Evolutionary conservation across 2,329 filamentous ascomycete genomes (phyloP).

Genomic region (Hymenoscyphus scutula): DNA sequence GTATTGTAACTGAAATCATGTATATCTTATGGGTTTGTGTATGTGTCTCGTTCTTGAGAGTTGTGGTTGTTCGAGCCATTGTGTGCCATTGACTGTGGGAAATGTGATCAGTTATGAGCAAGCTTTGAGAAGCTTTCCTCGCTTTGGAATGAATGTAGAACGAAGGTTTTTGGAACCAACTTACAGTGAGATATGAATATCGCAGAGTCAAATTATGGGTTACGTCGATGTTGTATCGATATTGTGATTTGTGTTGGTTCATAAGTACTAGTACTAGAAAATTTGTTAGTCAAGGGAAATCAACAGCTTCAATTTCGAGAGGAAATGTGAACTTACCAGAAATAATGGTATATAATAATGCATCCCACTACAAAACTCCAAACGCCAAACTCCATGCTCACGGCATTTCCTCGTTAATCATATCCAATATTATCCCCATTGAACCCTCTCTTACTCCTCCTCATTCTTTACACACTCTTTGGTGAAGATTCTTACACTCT

Average conservation of each 20-base stretch:
- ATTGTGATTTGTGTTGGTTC: not conserved
- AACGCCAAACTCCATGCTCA: not conserved
- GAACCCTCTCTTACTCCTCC: not conserved
- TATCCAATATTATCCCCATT: not conserved
- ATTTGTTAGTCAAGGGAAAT: not conserved
- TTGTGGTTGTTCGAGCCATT: not conserved
- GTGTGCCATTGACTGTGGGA: not conserved
- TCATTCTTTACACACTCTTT: not conserved
- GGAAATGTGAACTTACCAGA: not conserved
- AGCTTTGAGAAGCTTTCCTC: not conserved
- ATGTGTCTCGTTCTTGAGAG: not conserved
- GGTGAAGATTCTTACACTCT: not conserved
- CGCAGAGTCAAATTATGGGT: not conserved
- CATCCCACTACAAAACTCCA: not conserved
- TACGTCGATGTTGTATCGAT: not conserved
- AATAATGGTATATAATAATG: not conserved
- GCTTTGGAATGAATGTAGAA: not conserved
- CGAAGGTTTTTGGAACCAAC: not conserved
- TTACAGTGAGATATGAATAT: not conserved
- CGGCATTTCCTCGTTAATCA: not conserved
- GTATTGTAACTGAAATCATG: not conserved
- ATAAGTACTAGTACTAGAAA: not conserved
- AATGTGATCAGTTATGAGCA: not conserved
- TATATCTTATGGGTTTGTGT: not conserved
- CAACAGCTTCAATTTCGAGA: not conserved